Percentiles rank a stretch among this genome's conserved stretches.
These are phyloP conservation scores for Sphaerulina populicola DNA, from an alignment of 2,329 filamentous ascomycete species.

Conservation along the genomic window DNA sequence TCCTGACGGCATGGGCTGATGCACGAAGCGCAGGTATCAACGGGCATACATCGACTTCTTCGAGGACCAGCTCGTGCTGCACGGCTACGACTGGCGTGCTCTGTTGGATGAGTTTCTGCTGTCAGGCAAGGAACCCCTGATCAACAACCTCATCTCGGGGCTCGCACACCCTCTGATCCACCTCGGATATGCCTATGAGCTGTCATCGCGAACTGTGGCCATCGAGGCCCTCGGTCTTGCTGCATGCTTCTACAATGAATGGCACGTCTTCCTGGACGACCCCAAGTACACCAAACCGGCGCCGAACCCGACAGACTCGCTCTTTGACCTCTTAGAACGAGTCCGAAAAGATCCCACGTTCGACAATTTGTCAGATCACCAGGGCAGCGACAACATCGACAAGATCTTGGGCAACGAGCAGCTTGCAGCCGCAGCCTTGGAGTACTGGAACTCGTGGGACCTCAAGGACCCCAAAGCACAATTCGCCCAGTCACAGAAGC, in stretches of 20 bases:
- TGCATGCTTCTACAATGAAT: constrained; percentile 49
- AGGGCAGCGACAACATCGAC: constrained; percentile 56
- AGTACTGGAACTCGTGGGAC: constrained; percentile 87
- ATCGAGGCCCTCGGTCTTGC: constrained; percentile 78
- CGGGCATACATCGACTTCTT: constrained; percentile 91
- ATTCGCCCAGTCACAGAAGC: constrained; percentile 61
- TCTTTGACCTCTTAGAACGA: constrained; percentile 62
- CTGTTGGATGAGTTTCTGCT: constrained; percentile 72
- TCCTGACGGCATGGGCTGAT: constrained; percentile 1
- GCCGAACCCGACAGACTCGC: constrained; percentile 51
- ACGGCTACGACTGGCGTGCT: constrained; percentile 75
- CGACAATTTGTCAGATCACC: constrained; percentile 53
- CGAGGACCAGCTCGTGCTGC: constrained; percentile 73
- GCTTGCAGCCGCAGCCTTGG: constrained; percentile 62
- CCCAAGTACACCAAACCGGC: constrained; percentile 59
- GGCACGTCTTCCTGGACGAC: constrained; percentile 61
- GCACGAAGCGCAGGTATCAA: constrained; percentile 54
- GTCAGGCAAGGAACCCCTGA: constrained; percentile 62
- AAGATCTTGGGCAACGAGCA: constrained; percentile 61
- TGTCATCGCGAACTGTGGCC: constrained; percentile 73
- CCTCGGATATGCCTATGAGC: constrained; percentile 84
- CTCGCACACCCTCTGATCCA: constrained; percentile 90
- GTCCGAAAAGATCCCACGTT: constrained; percentile 63
- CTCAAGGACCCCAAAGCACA: constrained; percentile 61
- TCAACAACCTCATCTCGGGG: constrained; percentile 71